Evolutionary conservation across 805 yeast genomes (phyloP).

Genomic region (Kluyveromyces lactis): DNA sequence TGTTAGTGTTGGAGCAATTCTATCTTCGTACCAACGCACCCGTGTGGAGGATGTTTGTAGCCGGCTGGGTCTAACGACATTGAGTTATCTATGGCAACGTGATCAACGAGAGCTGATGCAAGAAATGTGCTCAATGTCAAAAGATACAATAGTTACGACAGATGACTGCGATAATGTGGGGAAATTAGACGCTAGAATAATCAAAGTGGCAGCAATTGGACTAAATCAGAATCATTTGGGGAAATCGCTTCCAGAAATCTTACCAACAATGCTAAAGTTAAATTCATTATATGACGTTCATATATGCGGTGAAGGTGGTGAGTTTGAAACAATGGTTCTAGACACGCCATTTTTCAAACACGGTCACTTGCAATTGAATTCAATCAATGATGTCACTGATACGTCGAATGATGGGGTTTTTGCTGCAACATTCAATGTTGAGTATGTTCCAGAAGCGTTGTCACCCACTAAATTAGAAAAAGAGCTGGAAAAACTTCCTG

Average conservation of each 20-base stretch:
- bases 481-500: conserved; percentile 32
- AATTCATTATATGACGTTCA: conserved; percentile 72
- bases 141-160: conserved; percentile 1
- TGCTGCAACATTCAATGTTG: conserved; percentile 51
- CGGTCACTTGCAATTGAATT: conserved; percentile 36
- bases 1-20: conserved; percentile 92
- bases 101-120: conserved; percentile 70
- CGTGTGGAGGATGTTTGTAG: conserved; percentile 88
- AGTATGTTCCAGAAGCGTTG: conserved; percentile 18
- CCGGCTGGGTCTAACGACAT: conserved; percentile 55
- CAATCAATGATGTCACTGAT: conserved; percentile 37
- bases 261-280: conserved; percentile 47
- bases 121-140: conserved; percentile 55
- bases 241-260: conserved; percentile 50
- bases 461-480: conserved; percentile 12
- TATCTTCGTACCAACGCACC: conserved; percentile 90
- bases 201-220: conserved; percentile 93
- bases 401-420: conserved; percentile 54
- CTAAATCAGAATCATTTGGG: conserved; percentile 61
- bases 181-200: conserved; percentile 65
- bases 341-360: conserved; percentile 79
- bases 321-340: conserved; percentile 85
- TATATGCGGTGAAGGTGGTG: conserved; percentile 99
- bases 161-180: conserved; percentile 11
- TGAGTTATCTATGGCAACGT: conserved; percentile 87